Conservation (phyloP, 805 yeast genomes). For the Candida nonsorbophila region DNA sequence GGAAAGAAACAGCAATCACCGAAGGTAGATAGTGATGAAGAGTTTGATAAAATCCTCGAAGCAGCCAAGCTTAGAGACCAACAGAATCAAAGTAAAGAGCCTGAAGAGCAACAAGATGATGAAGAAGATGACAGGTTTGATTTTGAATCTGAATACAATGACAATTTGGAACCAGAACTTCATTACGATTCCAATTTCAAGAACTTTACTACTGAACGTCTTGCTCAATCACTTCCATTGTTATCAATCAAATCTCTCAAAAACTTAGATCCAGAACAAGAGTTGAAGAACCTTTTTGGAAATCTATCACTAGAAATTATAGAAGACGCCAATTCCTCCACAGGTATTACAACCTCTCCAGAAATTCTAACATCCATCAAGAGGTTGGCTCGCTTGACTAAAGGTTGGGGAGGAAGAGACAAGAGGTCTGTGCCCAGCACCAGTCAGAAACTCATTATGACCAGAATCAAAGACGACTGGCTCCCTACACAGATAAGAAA, state of each 20-base stretch:
- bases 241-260: constrained; percentile 41
- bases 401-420: constrained; percentile 86
- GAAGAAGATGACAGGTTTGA: constrained; percentile 19
- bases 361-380: constrained; percentile 63
- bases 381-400: constrained; percentile 48
- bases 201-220: constrained; percentile 42
- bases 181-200: constrained; percentile 41
- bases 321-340: constrained; percentile 72
- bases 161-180: constrained; percentile 18
- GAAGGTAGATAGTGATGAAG: constrained; percentile 46
- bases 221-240: constrained; percentile 32
- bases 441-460: constrained; percentile 56
- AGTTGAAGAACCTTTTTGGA: constrained; percentile 66
- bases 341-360: constrained; percentile 64
- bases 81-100: not conserved
- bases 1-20: constrained; percentile 6
- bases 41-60: constrained; percentile 49
- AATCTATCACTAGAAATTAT: constrained; percentile 61
- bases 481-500: constrained; percentile 64
- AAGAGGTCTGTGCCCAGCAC: constrained; percentile 72
- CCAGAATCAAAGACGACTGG: constrained; percentile 78
- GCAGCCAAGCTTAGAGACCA: constrained; percentile 30
- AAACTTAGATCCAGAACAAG: constrained; percentile 71
- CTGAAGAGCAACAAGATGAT: constrained; percentile 5
- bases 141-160: constrained; percentile 20